Base-by-base conservation (phyloP, 2,329 filamentous ascomycete genomes). In the Ascochyta lentis region DNA sequence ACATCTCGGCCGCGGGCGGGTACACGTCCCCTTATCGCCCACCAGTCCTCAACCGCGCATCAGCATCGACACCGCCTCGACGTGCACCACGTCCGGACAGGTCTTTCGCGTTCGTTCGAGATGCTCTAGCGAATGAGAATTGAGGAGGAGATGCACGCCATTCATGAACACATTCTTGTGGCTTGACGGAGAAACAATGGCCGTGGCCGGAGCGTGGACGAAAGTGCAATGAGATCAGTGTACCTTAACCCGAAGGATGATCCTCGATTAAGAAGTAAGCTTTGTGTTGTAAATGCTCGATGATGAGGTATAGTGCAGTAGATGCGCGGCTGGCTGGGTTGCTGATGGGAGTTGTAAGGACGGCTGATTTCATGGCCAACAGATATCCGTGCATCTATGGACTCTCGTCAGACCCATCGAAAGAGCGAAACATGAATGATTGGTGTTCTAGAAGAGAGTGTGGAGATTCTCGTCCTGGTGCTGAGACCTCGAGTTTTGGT, bases 1-100 rank as follows among this genome's bases (percentile, higher is more conserved):
- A 19, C 37, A 43, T 55, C 48, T 48, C 53, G 53, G 53, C 53
- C 53, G 53, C 53, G 53, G 53, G 53, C 31, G 47, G 47, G 15
- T 51, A 26, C 29, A 31, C 29, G 10, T 13, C 12, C 41, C 48
- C 35, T 48, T 51, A 33, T 56, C 47, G 53, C 38, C 37, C 29
- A 46, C 24, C 37, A 47, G 16, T 22, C 24, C 26, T 43, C 23
- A 16, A 47, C 37, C 37, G 53, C 53, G 43, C 43, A 50, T 46
- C 47, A 56, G 42, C 47, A 41, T 24, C 13, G 24, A 42, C 42
- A 47, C 24, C 19, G 53, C 47, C 38, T 47, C 31, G 35, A 33
- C 31, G 22, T 39, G 38, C 22, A 22, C 29, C 13, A 5, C 6
- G 12, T 31, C 29, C 29, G 9, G 29, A 15, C 12, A 13, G 29